Base-by-base conservation (phyloP, 495 filamentous ascomycete genomes). In the Podospora fimiseda region DNA sequence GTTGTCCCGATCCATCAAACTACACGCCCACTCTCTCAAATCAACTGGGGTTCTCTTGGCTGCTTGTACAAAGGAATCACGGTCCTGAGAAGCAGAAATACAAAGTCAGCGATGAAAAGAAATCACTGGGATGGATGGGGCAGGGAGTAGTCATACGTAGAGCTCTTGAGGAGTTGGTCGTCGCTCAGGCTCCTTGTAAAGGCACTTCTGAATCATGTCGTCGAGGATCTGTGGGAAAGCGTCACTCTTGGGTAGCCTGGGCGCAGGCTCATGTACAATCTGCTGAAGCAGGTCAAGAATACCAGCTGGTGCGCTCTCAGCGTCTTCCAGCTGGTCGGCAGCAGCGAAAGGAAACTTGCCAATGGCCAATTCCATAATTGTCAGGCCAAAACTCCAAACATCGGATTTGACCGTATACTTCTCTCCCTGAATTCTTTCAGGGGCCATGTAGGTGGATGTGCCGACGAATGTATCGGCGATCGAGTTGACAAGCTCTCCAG, bases 391-490 rank as follows among this genome's bases (percentile, higher is more conserved):
- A 79, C 89, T 95, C 93, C 93, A 98, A 2, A 98, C 93, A 60
- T 98, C 93, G 3, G 90, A 96, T 68, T 96, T 96, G 58, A 98
- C 92, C 0, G 92, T 95, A 69, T 98, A 98, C 55, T 89, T 88
- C 48, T 90, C 88, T 24, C 93, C 93, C 64, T 96, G 89, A 55
- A 98, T 98, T 64, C 93, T 84, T 70, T 98, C 93, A 0, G 93
- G 93, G 0, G 93, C 93, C 93, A 98, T 98, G 71, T 97, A 98
- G 44, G 93, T 98, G 4, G 91, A 96, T 6, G 93, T 98, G 21
- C 93, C 93, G 7, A 98, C 93, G 58, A 98, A 98, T 1, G 93
- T 98, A 67, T 96, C 89, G 48, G 93, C 93, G 50, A 98, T 88
- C 9, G 92, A 96, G 69, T 96, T 96, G 60, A 95, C 88, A 2